Conservation (phyloP, 306 rosid species). For the Rubus parviflorus region DNA sequence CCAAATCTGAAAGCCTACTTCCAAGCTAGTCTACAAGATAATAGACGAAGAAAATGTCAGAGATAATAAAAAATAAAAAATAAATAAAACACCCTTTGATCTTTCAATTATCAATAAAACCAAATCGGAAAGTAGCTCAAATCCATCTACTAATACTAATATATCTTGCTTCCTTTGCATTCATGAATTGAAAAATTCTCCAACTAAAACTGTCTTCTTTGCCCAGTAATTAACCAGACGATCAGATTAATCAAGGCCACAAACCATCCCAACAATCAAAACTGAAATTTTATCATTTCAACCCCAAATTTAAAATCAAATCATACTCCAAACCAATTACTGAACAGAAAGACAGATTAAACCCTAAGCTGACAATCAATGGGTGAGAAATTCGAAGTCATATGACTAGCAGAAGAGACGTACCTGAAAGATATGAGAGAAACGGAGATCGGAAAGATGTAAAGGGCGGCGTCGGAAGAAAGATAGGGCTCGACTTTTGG, state of each 20-base stretch:
- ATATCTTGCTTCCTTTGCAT: neutral
- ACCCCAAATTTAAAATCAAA: neutral
- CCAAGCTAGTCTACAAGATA: neutral
- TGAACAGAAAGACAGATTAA: neutral
- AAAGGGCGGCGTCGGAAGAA: neutral
- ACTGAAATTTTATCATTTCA: neutral
- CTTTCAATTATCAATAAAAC: neutral
- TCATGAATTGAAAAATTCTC: neutral
- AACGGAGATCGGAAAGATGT: neutral
- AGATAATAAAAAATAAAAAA: no score
- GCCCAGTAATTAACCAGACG: neutral
- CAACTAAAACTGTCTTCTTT: neutral
- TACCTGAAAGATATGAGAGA: neutral
- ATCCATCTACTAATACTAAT: neutral
- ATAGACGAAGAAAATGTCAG: neutral
- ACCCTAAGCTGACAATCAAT: neutral
- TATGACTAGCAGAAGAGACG: neutral
- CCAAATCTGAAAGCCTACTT: neutral
- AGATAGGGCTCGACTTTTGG: constrained; percentile 12
- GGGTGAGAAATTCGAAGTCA: neutral
- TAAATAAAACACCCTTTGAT: neutral
- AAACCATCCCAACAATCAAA: neutral
- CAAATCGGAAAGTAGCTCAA: constrained; percentile 18
- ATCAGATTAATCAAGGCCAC: neutral
- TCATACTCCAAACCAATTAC: neutral